Percentiles rank a stretch among this genome's conserved stretches.
Conservation (phyloP, 2,329 filamentous ascomycete species). For the Epichloe scottii region DNA sequence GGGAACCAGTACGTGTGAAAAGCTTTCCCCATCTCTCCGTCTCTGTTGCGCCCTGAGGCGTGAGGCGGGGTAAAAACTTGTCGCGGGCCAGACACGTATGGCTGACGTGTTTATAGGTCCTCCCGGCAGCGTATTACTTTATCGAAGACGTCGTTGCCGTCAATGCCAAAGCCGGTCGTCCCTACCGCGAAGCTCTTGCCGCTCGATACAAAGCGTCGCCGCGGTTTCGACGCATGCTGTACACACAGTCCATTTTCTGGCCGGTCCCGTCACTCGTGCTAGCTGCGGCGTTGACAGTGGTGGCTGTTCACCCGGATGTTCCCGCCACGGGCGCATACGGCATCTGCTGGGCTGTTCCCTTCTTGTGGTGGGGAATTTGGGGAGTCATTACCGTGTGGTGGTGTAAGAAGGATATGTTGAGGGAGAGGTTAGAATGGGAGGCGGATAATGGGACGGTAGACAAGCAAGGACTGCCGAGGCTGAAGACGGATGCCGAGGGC, state of each 20-base stretch:
- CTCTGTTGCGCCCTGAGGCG: no score
- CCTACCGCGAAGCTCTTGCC: constrained; percentile 28
- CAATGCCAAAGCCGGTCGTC: constrained; percentile 44
- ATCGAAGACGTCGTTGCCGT: constrained; percentile 58
- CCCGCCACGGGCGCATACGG: constrained; percentile 25
- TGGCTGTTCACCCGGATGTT: constrained; percentile 21
- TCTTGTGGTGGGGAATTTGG: constrained; percentile 24
- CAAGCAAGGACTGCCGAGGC: not conserved
- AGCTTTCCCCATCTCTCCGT: not conserved
- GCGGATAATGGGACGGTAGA: constrained; percentile 2
- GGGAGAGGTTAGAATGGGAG: constrained; percentile 26
- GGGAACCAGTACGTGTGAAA: constrained; percentile 22
- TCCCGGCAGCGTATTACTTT: constrained; percentile 50
- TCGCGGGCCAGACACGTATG: not conserved
- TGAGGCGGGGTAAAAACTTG: no score
- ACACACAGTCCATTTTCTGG: constrained; percentile 29
- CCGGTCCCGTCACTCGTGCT: constrained; percentile 24
- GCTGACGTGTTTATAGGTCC: constrained; percentile 23
- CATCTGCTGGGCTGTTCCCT: constrained; percentile 27
- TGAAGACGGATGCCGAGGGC: not conserved
- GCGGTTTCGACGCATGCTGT: constrained; percentile 28
- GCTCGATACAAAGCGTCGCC: constrained; percentile 29
- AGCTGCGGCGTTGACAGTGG: constrained; percentile 23
- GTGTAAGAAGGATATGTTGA: constrained; percentile 25
- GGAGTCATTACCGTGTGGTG: constrained; percentile 21